A percentile compares a stretch with the other conserved stretches of the same genome.
phyloP scores from a whole-genome alignment of 139 green algal species.

The Trebouxia sp. region DNA sequence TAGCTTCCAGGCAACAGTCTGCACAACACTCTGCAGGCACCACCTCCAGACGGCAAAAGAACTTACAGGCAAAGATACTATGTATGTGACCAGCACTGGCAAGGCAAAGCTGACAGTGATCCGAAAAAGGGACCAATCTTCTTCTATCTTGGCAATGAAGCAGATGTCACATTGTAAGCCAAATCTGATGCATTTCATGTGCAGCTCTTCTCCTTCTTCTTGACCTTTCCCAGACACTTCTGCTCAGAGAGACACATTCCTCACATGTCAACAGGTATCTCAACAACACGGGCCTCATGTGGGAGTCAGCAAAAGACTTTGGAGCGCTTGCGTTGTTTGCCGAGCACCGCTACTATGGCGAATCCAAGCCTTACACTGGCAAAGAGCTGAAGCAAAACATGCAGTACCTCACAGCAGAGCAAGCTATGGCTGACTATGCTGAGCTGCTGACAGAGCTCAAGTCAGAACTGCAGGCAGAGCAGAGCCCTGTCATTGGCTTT shows the following conservation, averaged over 20 bases:
- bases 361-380: constrained; percentile 33
- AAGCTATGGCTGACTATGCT: constrained; percentile 79
- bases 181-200: not conserved
- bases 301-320: constrained; percentile 50
- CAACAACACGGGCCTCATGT: constrained; percentile 73
- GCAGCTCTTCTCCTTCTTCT: not conserved
- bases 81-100: constrained; percentile 73
- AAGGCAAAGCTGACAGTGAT: not conserved
- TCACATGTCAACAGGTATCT: constrained; percentile 68
- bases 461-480: constrained; percentile 36
- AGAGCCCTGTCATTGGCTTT: constrained; percentile 71
- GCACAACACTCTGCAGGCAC: not conserved
- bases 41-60: not conserved
- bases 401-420: constrained; percentile 56
- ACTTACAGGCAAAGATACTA: constrained; percentile 83
- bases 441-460: constrained; percentile 59
- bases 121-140: constrained; percentile 68
- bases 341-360: constrained; percentile 51
- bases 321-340: constrained; percentile 56
- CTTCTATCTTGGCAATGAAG: constrained; percentile 91
- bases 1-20: no score
- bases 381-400: constrained; percentile 47
- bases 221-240: not conserved
- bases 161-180: constrained; percentile 74
- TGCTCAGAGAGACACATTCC: not conserved